A percentile compares a stretch with the other conserved stretches of the same genome.
Conservation (phyloP, 805 yeast species). For the Danielia oregonensis region DNA sequence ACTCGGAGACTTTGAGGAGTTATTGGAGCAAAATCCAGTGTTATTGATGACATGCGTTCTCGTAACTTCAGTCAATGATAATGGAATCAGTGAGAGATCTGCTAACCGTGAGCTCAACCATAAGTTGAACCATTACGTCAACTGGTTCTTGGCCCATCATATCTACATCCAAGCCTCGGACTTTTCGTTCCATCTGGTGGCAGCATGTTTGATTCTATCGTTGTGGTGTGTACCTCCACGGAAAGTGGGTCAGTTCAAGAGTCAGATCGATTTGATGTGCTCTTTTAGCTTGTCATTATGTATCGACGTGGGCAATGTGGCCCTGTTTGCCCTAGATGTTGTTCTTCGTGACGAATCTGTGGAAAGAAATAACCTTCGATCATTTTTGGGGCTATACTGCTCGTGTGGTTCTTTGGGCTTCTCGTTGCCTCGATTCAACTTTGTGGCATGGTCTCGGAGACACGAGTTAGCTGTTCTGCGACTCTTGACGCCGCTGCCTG, state of each 20-base stretch:
- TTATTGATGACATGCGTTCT: conserved; percentile 41
- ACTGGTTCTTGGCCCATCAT: conserved; percentile 41
- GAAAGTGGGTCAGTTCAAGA: conserved; percentile 49
- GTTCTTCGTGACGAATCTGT: conserved; percentile 17
- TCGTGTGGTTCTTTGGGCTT: conserved; percentile 51
- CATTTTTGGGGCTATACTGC: conserved; percentile 46
- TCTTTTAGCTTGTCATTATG: conserved; percentile 45
- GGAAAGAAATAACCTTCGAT: conserved; percentile 31
- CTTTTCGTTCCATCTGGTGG: conserved; percentile 39
- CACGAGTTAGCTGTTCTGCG: conserved; percentile 33
- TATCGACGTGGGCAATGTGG: conserved; percentile 42
- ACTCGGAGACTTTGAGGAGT: conserved; percentile 34
- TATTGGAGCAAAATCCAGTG: conserved; percentile 41
- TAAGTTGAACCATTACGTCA: conserved; percentile 41
- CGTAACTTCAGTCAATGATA: conserved; percentile 45
- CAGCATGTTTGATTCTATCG: conserved; percentile 42
- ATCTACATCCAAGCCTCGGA: conserved; percentile 42
- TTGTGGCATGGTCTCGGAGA: conserved; percentile 45
- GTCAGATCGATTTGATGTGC: conserved; percentile 45
- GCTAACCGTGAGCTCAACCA: conserved; percentile 36
- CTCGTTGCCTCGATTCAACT: conserved; percentile 47
- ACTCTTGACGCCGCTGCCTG: conserved; percentile 12
- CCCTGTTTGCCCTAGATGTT: conserved; percentile 1
- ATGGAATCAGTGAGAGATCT: conserved; percentile 9
- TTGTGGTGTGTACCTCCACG: conserved; percentile 54